phyloP scores from a whole-genome alignment of 2,329 filamentous ascomycete genomes.

The Fusarium phyllophilum region DNA sequence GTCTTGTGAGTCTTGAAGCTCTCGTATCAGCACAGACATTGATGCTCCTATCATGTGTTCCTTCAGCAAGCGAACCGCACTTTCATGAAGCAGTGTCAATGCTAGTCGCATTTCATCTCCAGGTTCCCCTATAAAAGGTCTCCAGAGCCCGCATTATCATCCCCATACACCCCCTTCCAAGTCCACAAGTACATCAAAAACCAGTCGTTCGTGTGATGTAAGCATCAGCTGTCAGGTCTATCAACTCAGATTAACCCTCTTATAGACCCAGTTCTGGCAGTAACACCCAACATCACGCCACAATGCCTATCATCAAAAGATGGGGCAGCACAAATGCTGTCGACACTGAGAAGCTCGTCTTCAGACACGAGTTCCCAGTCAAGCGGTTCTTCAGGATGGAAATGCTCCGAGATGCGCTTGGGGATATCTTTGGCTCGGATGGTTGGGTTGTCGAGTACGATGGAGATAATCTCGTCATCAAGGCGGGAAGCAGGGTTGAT shows the following conservation, averaged over 20 bases:
- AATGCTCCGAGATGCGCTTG: not conserved
- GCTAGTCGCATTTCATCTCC: too few relatives aligned
- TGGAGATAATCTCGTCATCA: not conserved
- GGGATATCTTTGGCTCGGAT: not conserved
- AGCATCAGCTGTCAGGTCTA: too few relatives aligned
- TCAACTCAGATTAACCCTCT: too few relatives aligned
- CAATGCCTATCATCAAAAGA: not conserved
- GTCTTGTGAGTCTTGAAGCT: not conserved
- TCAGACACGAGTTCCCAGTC: not conserved
- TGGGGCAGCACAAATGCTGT: not conserved
- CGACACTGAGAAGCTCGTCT: not conserved
- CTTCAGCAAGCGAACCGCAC: not conserved
- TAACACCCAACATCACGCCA: too few relatives aligned
- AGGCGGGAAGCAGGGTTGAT: not conserved
- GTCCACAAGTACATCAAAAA: too few relatives aligned
- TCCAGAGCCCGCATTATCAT: rapidly evolving
- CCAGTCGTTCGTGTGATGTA: too few relatives aligned
- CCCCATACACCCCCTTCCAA: too few relatives aligned
- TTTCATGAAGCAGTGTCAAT: not conserved
- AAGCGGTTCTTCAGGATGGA: not conserved
- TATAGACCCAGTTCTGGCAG: too few relatives aligned
- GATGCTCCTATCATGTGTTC: too few relatives aligned
- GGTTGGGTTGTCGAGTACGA: not conserved
- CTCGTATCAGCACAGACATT: not conserved
- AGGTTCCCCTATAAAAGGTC: not conserved